A percentile compares a stretch with the other conserved stretches of the same genome.
These are phyloP conservation scores for Mycothermus thermophilus DNA, from an alignment of 495 filamentous ascomycete species.

Conservation along the genomic window DNA sequence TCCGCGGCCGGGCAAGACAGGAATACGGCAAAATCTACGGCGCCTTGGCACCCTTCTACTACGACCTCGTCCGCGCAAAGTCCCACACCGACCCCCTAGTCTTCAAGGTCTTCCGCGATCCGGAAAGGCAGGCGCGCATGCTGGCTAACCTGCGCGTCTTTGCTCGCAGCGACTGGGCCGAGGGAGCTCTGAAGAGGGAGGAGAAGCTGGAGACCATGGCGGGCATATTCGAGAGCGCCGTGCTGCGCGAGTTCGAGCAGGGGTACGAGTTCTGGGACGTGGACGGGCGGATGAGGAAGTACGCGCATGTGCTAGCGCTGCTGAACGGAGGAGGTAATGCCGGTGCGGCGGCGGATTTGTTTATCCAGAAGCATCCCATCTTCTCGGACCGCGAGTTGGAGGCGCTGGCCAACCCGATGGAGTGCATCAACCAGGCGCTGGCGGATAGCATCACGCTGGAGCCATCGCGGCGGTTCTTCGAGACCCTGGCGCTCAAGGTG, in stretches of 20 bases:
- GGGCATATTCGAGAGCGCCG: slow-evolving; percentile 78
- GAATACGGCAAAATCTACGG: slow-evolving; percentile 87
- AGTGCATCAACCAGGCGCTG: slow-evolving; percentile 60
- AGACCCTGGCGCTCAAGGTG: slow-evolving; percentile 51
- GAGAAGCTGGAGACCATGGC: slow-evolving; percentile 60
- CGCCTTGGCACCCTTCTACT: slow-evolving; percentile 76
- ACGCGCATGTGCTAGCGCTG: slow-evolving; percentile 68
- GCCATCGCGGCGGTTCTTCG: slow-evolving; percentile 72
- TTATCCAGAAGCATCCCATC: slow-evolving; percentile 76
- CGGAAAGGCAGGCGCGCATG: slow-evolving; percentile 78
- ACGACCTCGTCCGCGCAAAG: slow-evolving; percentile 57
- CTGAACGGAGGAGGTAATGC: slow-evolving; percentile 89
- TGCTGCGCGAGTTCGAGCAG: slow-evolving; percentile 79
- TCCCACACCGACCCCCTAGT: slow-evolving; percentile 70
- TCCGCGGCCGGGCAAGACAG: slow-evolving; percentile 71
- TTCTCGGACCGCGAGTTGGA: slow-evolving; percentile 55
- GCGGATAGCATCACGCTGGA: slow-evolving; percentile 53
- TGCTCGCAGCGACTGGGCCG: slow-evolving; percentile 60
- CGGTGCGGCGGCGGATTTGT: slow-evolving; percentile 60
- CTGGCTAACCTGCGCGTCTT: slow-evolving; percentile 67
- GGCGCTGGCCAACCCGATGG: slow-evolving; percentile 66
- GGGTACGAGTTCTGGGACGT: slow-evolving; percentile 84
- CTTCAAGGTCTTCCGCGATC: slow-evolving; percentile 75
- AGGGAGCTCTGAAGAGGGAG: slow-evolving; percentile 56
- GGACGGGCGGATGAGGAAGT: slow-evolving; percentile 74